A percentile compares a stretch with the other conserved stretches of the same genome.
Conservation (phyloP, 192 early-diverging fungal genomes). For the Piromyces finnis region DNA sequence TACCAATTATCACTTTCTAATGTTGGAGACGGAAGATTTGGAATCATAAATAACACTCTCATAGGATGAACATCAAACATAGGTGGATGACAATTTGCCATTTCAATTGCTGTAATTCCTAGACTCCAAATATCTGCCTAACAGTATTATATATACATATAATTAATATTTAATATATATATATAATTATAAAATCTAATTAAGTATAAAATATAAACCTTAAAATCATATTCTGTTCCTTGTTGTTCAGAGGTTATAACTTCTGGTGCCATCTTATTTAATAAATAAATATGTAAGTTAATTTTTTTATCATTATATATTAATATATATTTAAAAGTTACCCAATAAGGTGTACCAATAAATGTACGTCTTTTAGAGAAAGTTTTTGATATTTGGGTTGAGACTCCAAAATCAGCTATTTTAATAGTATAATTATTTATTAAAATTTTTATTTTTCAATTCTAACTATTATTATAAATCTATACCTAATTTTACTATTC, state of each 20-base stretch:
- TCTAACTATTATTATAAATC: not conserved
- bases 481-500: constrained; percentile 10
- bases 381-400: constrained; percentile 4
- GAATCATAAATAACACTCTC: constrained; percentile 15
- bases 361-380: constrained; percentile 5
- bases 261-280: constrained; percentile 5
- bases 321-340: not conserved
- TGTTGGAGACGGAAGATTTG: constrained; percentile 23
- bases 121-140: constrained; percentile 12
- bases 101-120: constrained; percentile 9
- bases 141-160: not conserved
- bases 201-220: not conserved
- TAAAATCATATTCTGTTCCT: constrained; percentile 5
- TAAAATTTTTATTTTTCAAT: not conserved
- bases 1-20: constrained; percentile 15
- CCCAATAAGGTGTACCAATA: constrained; percentile 6
- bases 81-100: constrained; percentile 10
- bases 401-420: constrained; percentile 9
- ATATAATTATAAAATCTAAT: not conserved
- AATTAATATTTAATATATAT: too few relatives aligned
- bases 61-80: constrained; percentile 16
- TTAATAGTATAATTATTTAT: not conserved
- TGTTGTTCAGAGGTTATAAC: constrained; percentile 2
- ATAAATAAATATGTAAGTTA: too few relatives aligned
- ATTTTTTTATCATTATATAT: too few relatives aligned